Percentiles rank a stretch among this genome's conserved stretches.
Evolutionary conservation across 192 early-diverging fungal species (phyloP).

Genomic region (Kappamyces sp.): DNA sequence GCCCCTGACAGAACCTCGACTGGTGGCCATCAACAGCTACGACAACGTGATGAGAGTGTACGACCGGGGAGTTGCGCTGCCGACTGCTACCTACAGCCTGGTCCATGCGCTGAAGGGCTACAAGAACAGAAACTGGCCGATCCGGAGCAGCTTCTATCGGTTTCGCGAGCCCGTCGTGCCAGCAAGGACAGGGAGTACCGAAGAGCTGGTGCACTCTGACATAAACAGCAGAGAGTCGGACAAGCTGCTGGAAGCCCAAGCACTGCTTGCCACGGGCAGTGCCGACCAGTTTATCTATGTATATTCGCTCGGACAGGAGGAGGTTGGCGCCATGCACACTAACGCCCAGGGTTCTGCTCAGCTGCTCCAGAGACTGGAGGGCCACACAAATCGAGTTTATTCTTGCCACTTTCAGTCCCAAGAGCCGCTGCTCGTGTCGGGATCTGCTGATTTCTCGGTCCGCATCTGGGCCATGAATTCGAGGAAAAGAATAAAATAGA

Average conservation of each 20-base stretch:
- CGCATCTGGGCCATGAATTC: constrained; percentile 60
- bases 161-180: no score
- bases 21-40: constrained; percentile 87
- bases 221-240: constrained; percentile 3
- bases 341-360: constrained; percentile 27
- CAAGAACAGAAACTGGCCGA: constrained; percentile 94
- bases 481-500: constrained; percentile 27
- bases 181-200: neutral
- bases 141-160: constrained; percentile 75
- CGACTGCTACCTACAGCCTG: constrained; percentile 58
- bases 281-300: constrained; percentile 79
- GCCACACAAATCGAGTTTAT: constrained; percentile 92
- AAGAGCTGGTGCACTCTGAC: neutral
- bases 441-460: constrained; percentile 79
- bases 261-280: constrained; percentile 72
- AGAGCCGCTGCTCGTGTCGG: constrained; percentile 74
- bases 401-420: constrained; percentile 83
- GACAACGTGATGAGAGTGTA: constrained; percentile 93
- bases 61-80: constrained; percentile 78
- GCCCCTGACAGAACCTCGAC: constrained; percentile 57
- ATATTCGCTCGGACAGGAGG: constrained; percentile 46
- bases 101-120: constrained; percentile 83
- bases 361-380: constrained; percentile 71
- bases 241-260: constrained; percentile 3
- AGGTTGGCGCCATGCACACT: constrained; percentile 12